phyloP scores from a whole-genome alignment of 148 eudicot genomes.

The Fagopyrum tataricum region DNA sequence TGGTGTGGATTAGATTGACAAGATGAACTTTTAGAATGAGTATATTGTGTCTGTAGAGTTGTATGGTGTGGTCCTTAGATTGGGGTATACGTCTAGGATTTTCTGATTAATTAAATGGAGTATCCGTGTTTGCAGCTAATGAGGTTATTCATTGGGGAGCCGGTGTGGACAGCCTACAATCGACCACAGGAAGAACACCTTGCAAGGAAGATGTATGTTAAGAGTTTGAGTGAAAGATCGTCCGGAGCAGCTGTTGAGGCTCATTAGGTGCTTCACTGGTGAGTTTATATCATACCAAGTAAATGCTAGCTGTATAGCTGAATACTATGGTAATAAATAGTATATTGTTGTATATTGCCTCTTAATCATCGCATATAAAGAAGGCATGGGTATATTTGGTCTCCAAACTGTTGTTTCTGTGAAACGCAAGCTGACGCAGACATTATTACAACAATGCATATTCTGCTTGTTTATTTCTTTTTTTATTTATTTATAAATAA shows the following conservation, averaged over 20 bases:
- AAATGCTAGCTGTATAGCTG: not conserved
- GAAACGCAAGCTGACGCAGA: not conserved
- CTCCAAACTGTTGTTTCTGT: not conserved
- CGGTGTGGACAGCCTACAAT: constrained; percentile 75
- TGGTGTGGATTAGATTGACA: not conserved
- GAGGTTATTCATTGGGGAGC: constrained; percentile 83
- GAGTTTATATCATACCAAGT: not conserved
- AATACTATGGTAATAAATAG: not conserved
- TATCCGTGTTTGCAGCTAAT: constrained; percentile 49
- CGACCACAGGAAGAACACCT: constrained; percentile 87
- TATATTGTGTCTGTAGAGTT: not conserved
- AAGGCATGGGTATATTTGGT: not conserved
- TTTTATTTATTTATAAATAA: not conserved
- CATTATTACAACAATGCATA: not conserved
- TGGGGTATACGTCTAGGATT: not conserved
- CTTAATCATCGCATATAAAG: not conserved
- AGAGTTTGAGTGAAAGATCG: constrained; percentile 27
- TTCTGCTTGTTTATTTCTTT: not conserved
- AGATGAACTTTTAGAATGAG: not conserved
- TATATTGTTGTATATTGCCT: not conserved
- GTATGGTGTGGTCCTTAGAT: not conserved
- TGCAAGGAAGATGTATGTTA: constrained; percentile 60
- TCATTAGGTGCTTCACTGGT: constrained; percentile 23
- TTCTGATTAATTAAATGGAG: no score
- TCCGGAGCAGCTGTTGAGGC: constrained; percentile 46